Base-by-base conservation (phyloP, 2,329 filamentous ascomycete species). In the Ophiostoma sp. region DNA sequence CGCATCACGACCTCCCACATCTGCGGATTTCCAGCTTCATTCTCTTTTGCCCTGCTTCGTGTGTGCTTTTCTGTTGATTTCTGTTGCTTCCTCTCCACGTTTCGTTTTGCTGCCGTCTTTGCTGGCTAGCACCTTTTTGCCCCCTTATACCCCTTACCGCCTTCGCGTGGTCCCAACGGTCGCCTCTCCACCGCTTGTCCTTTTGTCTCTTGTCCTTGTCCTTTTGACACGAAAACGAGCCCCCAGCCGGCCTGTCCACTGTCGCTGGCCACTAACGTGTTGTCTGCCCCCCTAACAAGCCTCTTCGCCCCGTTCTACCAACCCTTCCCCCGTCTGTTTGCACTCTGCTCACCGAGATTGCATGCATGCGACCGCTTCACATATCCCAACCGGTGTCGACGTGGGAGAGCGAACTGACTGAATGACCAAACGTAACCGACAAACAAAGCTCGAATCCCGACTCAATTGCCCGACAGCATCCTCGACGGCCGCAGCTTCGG, bases 151-250 rank as follows among this genome's bases (percentile, higher is more conserved):
- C 48, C 48, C 44, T 60, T 54, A 66, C 67, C 69, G 69, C 67
- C 52, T 68, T 60, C 54, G 67, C 67, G 67, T 65, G 39, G 39
- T 67, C 64, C 67, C 69, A 68, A 60, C 69, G 60, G 52, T 64
- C 67, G 68, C 62, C 35, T 67, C 33, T 27, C 41, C 54, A 68
- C 69, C 54, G 48, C 69, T 67, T 54, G 64, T 62, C 60, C 44
- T n/a, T 33, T 20, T 15, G 20, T n/a, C 39, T 41, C 15, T 41
- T 13, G 27, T 31, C 15, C 13, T 41, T 11, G 39, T 41, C 39
- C 39, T 41, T 39, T 41, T 41, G 39, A 48, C 69, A 65, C 69
- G 60, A 68, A 70, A 71, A 68, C 69, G 48, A 71, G 69, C 67
- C 67, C 67, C 70, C 36, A 17, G 66, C 57, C 66, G 57, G 41